A percentile compares a stretch with the other conserved stretches of the same genome.
phyloP scores from a whole-genome alignment of 2,329 filamentous ascomycete species.

The Penicillium sp. region DNA sequence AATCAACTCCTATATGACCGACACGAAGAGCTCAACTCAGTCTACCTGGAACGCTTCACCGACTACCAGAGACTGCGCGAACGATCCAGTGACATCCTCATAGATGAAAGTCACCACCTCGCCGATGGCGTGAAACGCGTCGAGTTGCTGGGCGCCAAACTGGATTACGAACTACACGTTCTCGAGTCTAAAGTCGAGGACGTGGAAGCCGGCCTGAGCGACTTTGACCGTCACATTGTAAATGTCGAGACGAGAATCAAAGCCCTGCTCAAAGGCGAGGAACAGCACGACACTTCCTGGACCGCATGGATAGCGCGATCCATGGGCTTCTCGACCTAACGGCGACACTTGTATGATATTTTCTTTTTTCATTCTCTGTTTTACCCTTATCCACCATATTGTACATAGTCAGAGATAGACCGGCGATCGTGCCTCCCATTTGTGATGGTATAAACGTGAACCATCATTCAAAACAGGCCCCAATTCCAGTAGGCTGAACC shows the following conservation, averaged over 20 bases:
- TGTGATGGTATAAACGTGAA: constrained; percentile 24
- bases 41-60: constrained; percentile 71
- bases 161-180: constrained; percentile 87
- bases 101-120: constrained; percentile 66
- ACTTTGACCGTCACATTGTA: constrained; percentile 76
- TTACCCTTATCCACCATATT: constrained; percentile 26
- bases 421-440: constrained; percentile 19
- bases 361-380: constrained; percentile 20
- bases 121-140: constrained; percentile 74
- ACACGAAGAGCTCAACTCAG: constrained; percentile 62
- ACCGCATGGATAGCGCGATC: constrained; percentile 53
- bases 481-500: constrained; percentile 6
- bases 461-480: constrained; percentile 16
- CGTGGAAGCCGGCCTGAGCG: constrained; percentile 76
- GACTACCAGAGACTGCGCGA: constrained; percentile 68
- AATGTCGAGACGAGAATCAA: constrained; percentile 67
- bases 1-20: constrained; percentile 64
- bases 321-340: constrained; percentile 25
- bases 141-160: constrained; percentile 75
- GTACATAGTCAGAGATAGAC: constrained; percentile 27
- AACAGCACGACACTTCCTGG: constrained; percentile 63
- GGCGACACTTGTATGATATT: constrained; percentile 21
- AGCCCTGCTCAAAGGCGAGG: constrained; percentile 62
- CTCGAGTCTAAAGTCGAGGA: constrained; percentile 80
- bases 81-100: constrained; percentile 66